These are phyloP conservation scores for Alternaria solani DNA, from an alignment of 2,329 filamentous ascomycete species.

Conservation along the genomic window DNA sequence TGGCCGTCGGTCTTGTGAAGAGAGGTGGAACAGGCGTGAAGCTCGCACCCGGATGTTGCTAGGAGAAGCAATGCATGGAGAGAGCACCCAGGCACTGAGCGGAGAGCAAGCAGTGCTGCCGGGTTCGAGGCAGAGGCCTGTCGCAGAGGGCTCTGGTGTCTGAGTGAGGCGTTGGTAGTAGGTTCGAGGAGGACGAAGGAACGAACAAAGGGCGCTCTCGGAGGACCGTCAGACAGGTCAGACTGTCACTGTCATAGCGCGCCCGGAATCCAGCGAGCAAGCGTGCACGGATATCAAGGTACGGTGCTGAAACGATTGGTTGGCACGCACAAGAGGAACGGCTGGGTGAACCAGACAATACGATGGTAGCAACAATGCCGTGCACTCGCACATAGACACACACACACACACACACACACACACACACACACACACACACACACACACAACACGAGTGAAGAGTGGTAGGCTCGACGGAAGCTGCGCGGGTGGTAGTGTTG, in stretches of 20 bases:
- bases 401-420: slow-evolving; percentile 10
- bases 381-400: slow-evolving; percentile 12
- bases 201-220: slow-evolving; percentile 46
- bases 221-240: slow-evolving; percentile 51
- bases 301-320: slow-evolving; percentile 52
- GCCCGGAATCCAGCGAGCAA: slow-evolving; percentile 48
- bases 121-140: slow-evolving; percentile 31
- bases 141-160: slow-evolving; percentile 37
- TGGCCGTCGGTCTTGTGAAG: slow-evolving; percentile 18
- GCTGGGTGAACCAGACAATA: slow-evolving; percentile 28
- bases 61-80: slow-evolving; percentile 51
- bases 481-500: slow-evolving; percentile 38
- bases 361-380: slow-evolving; percentile 14
- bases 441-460: slow-evolving; percentile 14
- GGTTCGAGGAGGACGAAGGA: slow-evolving; percentile 39
- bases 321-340: slow-evolving; percentile 46
- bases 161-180: slow-evolving; percentile 36
- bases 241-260: slow-evolving; percentile 53
- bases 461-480: slow-evolving; percentile 13
- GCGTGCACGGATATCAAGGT: slow-evolving; percentile 49
- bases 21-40: slow-evolving; percentile 40
- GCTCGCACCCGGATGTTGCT: slow-evolving; percentile 47
- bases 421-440: slow-evolving; percentile 13
- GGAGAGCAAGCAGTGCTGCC: slow-evolving; percentile 39
- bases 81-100: slow-evolving; percentile 49